Evolutionary conservation across 805 yeast genomes (phyloP).

Genomic region (Wickerhamomyces xylosicus): DNA sequence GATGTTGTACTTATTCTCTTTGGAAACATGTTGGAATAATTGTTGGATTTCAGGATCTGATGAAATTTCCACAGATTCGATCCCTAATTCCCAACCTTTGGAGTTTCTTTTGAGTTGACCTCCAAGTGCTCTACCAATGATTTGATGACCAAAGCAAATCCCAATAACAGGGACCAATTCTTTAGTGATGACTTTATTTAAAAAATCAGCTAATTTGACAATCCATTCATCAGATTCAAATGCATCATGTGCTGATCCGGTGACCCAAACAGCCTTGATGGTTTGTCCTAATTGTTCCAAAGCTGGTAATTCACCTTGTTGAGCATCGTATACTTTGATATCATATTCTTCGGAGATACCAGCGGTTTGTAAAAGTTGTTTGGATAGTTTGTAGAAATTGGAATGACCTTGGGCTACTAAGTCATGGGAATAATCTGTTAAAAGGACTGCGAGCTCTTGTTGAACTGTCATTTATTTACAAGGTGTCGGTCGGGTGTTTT

Average conservation of each 20-base stretch:
- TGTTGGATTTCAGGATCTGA: slow-evolving; percentile 25
- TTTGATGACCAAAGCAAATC: slow-evolving; percentile 84
- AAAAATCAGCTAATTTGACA: slow-evolving; percentile 25
- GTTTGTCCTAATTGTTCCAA: slow-evolving; percentile 17
- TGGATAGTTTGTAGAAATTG: slow-evolving; percentile 42
- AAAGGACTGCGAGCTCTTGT: too few species aligned
- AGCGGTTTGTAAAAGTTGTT: slow-evolving; percentile 20
- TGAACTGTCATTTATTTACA: too few species aligned
- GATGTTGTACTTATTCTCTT: slow-evolving; percentile 23
- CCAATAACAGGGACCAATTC: slow-evolving; percentile 41
- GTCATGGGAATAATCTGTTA: too few species aligned
- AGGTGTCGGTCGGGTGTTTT: too few species aligned
- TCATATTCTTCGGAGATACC: slow-evolving; percentile 12
- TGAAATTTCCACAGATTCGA: slow-evolving; percentile 32
- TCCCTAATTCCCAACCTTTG: slow-evolving; percentile 68
- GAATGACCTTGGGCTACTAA: slow-evolving; percentile 26
- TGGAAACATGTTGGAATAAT: slow-evolving; percentile 7
- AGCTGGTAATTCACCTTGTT: slow-evolving; percentile 14
- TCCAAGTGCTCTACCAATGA: slow-evolving; percentile 58
- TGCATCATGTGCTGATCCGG: slow-evolving; percentile 43
- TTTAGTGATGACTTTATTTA: slow-evolving; percentile 10
- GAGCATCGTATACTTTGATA: slow-evolving; percentile 29
- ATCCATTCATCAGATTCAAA: slow-evolving; percentile 34
- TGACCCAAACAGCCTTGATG: slow-evolving; percentile 34
- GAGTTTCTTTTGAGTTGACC: slow-evolving; percentile 45